Base-by-base conservation (phyloP, 176 grass and related monocot species). In the Cenchrus americanus region DNA sequence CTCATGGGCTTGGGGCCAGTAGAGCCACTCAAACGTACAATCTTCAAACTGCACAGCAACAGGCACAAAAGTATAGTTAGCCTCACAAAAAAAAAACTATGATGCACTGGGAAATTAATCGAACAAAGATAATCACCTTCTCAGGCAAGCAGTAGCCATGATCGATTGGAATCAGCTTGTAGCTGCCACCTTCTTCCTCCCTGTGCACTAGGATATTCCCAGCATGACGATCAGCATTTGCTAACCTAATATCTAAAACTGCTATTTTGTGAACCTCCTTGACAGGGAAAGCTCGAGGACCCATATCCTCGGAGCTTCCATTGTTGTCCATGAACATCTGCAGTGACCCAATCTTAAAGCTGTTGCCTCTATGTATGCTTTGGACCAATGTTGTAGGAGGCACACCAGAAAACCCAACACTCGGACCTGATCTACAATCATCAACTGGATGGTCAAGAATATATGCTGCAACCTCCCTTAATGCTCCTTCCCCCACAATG, bases 71-170 rank as follows among this genome's bases (percentile, higher is more conserved):
- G 41, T 41, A 11, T 63, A 48, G 51, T 73, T 53, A 62, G 49
- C 49, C 59, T 49, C n/a, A 49, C 26, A 21, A 32, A 85, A n/a
- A 5, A 71, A 57, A n/a, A n/a, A n/a, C 32, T 46, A 77, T 7
- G 17, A 62, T 71, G 55, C 63, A 60, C 21, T 34, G 32, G 46
- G 34, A 5, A 8, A 24, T 69, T n/a, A 59, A 8, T 23, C 5
- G 4, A 9, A 8, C 27, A 78, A 14, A 57, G 19, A 64, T 72
- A 86, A 26, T 63, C 73, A 90, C 88, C 83, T 90, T 96, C 82
- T 93, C 91, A 78, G 94, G 94, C 67, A 96, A 89, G 78, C 94
- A 96, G 63, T 97, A 97, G 62, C 94, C 94, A 80, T 97, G 94
- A 81, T 97, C 94, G 76, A 97, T 97, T 52, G 94, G 94, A 80